Percentiles rank a stretch among this genome's conserved stretches.
Evolutionary conservation across 768 basidiomycete genomes (phyloP).

Genomic region (Psilocybe azurescens): DNA sequence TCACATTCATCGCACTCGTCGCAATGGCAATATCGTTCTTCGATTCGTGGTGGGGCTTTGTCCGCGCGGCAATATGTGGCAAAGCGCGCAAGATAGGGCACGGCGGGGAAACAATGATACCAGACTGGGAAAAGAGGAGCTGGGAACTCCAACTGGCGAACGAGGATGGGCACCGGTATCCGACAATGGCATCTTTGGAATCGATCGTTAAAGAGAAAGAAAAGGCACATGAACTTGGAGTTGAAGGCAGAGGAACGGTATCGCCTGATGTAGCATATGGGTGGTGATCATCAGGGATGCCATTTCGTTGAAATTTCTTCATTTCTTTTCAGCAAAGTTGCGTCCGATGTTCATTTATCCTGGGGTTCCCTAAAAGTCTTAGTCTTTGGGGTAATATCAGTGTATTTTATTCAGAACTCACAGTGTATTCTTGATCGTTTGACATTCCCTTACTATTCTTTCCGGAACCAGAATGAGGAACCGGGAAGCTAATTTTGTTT

Average conservation of each 20-base stretch:
- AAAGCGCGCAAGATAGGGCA: constrained; percentile 23
- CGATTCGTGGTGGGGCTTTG: constrained; percentile 71
- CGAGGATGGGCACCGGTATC: constrained; percentile 54
- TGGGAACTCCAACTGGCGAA: constrained; percentile 60
- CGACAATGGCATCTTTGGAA: constrained; percentile 45
- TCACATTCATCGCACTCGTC: constrained; percentile 59
- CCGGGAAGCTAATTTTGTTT: background rate
- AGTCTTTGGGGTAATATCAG: background rate
- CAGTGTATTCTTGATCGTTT: background rate
- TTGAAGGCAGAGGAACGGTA: background rate
- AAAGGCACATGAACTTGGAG: constrained; percentile 12
- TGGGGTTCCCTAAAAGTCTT: no score
- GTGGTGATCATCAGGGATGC: constrained; percentile 3
- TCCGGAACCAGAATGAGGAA: no score
- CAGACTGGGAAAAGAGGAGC: constrained; percentile 65
- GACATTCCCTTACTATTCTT: background rate
- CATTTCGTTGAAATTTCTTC: background rate
- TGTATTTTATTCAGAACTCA: background rate
- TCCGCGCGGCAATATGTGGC: constrained; percentile 54
- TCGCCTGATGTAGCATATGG: constrained; percentile 23
- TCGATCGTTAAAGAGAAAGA: constrained; percentile 38
- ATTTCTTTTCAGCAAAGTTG: background rate
- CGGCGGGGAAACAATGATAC: constrained; percentile 59
- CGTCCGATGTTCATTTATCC: background rate
- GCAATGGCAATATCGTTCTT: constrained; percentile 70